Evolutionary conservation across 2,329 filamentous ascomycete genomes (phyloP).

Genomic region (Diaporthe sp.): DNA sequence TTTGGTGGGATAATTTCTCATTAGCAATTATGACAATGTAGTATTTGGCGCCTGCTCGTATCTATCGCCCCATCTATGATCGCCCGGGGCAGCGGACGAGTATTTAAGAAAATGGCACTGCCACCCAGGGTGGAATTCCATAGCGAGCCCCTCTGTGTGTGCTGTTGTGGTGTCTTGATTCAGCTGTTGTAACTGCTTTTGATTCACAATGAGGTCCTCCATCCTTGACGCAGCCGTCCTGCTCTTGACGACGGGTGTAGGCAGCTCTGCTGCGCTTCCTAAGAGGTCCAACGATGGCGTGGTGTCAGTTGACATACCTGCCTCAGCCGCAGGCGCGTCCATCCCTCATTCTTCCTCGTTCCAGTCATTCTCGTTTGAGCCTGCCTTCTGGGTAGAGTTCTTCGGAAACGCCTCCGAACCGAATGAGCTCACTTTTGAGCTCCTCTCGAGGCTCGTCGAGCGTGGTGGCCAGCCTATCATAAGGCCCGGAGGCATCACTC

Average conservation of each 20-base stretch:
- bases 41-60: not conserved
- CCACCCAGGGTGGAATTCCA: not conserved
- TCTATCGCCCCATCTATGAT: not conserved
- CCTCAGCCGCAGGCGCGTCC: conserved; percentile 12
- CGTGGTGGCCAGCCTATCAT: conserved; percentile 9
- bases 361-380: conserved; percentile 25
- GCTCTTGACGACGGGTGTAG: conserved; percentile 8
- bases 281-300: conserved; percentile 1
- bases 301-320: conserved; percentile 9
- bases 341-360: conserved; percentile 22
- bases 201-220: conserved; percentile 24
- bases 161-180: not conserved
- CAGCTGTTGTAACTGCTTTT: not conserved
- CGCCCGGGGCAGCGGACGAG: not conserved
- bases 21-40: conserved; percentile 12
- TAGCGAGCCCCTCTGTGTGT: not conserved
- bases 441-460: conserved; percentile 25
- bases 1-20: not conserved
- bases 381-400: conserved; percentile 29
- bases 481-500: conserved; percentile 7
- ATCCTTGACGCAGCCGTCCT: conserved; percentile 15
- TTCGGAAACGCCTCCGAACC: conserved; percentile 23
- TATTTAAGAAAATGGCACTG: not conserved
- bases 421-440: conserved; percentile 19
- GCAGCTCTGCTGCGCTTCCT: conserved; percentile 1